phyloP scores from a whole-genome alignment of 73 alveolate genomes.

The Uronychia setigera region DNA sequence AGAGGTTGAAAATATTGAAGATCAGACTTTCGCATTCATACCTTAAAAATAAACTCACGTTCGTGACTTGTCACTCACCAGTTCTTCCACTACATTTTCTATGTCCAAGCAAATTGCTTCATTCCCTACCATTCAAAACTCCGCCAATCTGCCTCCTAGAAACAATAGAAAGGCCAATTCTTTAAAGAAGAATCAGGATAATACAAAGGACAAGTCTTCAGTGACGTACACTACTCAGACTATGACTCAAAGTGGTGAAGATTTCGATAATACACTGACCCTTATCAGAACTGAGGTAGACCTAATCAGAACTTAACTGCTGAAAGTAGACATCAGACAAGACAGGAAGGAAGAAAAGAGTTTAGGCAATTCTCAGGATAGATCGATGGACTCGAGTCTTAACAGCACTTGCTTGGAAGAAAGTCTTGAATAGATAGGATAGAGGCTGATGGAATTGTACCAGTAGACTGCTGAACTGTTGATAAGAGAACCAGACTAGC shows the following conservation, averaged over 20 bases:
- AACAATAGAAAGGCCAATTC: too few species aligned
- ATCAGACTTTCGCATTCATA: neutral
- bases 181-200: too few species aligned
- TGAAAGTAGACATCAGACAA: neutral
- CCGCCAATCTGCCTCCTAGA: too few species aligned
- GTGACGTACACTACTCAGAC: neutral
- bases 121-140: too few species aligned
- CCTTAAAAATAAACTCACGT: neutral
- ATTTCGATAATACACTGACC: neutral
- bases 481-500: neutral
- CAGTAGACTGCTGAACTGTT: neutral
- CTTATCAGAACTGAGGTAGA: neutral
- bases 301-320: neutral
- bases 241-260: neutral
- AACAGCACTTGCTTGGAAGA: neutral
- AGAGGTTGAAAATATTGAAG: neutral
- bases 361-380: neutral
- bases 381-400: neutral
- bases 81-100: too few species aligned
- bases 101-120: too few species aligned
- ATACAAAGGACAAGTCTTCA: neutral
- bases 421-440: neutral
- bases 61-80: neutral
- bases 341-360: neutral
- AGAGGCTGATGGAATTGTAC: neutral